A percentile compares a stretch with the other conserved stretches of the same genome.
Evolutionary conservation across 2,329 filamentous ascomycete genomes (phyloP).

Genomic region (Aspergillus uvarum): DNA sequence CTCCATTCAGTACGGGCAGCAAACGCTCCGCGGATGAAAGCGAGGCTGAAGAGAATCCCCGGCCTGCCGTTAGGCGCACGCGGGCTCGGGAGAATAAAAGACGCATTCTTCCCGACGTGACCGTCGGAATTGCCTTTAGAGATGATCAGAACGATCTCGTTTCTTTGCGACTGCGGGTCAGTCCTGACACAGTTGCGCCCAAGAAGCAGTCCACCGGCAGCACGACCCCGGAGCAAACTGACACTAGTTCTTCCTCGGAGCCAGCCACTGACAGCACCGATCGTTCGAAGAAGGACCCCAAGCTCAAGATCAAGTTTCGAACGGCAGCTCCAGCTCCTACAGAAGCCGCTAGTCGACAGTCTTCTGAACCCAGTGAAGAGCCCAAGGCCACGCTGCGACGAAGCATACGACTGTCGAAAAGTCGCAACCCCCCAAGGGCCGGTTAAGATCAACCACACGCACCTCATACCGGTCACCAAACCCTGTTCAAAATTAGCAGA

Average conservation of each 20-base stretch:
- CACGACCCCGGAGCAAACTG: slow-evolving; percentile 3
- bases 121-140: slow-evolving; percentile 40
- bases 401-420: slow-evolving; percentile 21
- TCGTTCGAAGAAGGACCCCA: slow-evolving; percentile 10
- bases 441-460: background rate
- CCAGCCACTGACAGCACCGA: slow-evolving; percentile 5
- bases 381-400: slow-evolving; percentile 19
- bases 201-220: slow-evolving; percentile 11
- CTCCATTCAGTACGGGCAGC: slow-evolving; percentile 43
- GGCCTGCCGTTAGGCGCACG: slow-evolving; percentile 28
- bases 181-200: slow-evolving; percentile 22
- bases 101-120: slow-evolving; percentile 38
- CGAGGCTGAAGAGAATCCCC: slow-evolving; percentile 38
- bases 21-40: slow-evolving; percentile 44
- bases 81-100: slow-evolving; percentile 31
- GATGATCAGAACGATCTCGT: slow-evolving; percentile 41
- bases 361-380: slow-evolving; percentile 16
- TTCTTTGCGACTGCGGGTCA: slow-evolving; percentile 37
- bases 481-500: background rate
- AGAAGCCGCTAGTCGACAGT: slow-evolving; percentile 13
- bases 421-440: slow-evolving; percentile 15
- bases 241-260: slow-evolving; percentile 11
- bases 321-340: background rate
- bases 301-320: slow-evolving; percentile 9
- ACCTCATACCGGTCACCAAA: background rate